These are phyloP conservation scores for Jacaranda mimosifolia DNA, from an alignment of 257 asterid genomes.

Conservation along the genomic window DNA sequence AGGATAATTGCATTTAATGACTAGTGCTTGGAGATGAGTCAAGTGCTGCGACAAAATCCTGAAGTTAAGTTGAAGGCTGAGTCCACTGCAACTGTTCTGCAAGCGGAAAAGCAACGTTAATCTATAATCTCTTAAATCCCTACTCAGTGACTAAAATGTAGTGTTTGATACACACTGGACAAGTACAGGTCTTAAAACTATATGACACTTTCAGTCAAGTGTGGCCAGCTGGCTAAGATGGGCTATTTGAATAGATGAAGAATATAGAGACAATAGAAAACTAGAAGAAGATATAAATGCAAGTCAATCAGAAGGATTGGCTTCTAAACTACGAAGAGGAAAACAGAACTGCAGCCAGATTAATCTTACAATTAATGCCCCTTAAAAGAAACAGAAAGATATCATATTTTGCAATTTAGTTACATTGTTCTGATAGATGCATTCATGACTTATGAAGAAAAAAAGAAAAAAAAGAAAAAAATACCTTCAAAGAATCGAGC, in stretches of 20 bases:
- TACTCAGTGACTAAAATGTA: background rate
- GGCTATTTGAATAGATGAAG: slow-evolving; percentile 15
- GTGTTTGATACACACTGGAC: background rate
- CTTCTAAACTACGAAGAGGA: background rate
- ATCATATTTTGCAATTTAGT: background rate
- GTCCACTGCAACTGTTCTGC: slow-evolving; percentile 59
- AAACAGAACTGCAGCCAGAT: background rate
- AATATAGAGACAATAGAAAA: background rate
- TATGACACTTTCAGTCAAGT: background rate
- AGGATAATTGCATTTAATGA: slow-evolving; percentile 65
- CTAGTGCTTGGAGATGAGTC: slow-evolving; percentile 38
- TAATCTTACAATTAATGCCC: background rate
- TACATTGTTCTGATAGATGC: slow-evolving; percentile 14
- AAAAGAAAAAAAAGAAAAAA: background rate
- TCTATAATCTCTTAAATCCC: slow-evolving; percentile 2
- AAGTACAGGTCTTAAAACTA: background rate
- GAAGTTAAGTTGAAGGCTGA: slow-evolving; percentile 46
- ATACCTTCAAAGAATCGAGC: slow-evolving; percentile 72
- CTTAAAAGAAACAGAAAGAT: slow-evolving; percentile 6
- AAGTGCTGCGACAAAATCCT: slow-evolving; percentile 40
- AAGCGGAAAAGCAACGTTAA: slow-evolving; percentile 9
- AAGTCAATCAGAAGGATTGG: background rate
- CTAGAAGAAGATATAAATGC: background rate
- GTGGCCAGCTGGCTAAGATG: background rate
- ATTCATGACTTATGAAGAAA: background rate